phyloP scores from a whole-genome alignment of 2,329 filamentous ascomycete species.

The Penicillium sp. region DNA sequence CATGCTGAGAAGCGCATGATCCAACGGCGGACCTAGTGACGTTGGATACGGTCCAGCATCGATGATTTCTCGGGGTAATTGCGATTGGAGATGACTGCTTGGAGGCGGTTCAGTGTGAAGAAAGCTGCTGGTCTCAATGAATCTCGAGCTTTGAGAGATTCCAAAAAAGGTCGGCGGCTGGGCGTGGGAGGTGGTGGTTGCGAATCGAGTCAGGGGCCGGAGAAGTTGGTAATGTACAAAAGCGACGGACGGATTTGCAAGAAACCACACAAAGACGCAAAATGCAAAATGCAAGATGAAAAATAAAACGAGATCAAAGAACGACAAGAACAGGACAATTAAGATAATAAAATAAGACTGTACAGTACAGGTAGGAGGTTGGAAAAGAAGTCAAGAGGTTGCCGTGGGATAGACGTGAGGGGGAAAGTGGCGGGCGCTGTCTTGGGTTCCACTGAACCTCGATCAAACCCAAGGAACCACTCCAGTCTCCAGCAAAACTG shows the following conservation, averaged over 20 bases:
- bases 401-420: conserved; percentile 6
- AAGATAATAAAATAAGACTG: background rate
- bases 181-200: background rate
- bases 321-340: conserved; percentile 1
- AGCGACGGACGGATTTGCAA: background rate
- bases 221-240: background rate
- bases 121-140: background rate
- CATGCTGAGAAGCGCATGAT: conserved; percentile 44
- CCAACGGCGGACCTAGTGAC: conserved; percentile 9
- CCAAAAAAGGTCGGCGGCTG: background rate
- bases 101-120: background rate
- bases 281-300: background rate
- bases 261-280: background rate
- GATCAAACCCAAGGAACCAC: background rate
- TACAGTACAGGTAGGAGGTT: conserved; percentile 7
- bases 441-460: background rate
- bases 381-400: conserved; percentile 1
- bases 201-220: background rate
- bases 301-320: background rate
- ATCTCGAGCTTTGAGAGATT: background rate
- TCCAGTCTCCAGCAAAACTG: background rate
- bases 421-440: conserved; percentile 4
- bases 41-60: background rate
- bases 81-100: background rate
- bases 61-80: background rate